Evolutionary conservation across 192 early-diverging fungal species (phyloP), one percentile per base, ranked within the genome.

Genomic region (Entophlyctis helioformis): DNA sequence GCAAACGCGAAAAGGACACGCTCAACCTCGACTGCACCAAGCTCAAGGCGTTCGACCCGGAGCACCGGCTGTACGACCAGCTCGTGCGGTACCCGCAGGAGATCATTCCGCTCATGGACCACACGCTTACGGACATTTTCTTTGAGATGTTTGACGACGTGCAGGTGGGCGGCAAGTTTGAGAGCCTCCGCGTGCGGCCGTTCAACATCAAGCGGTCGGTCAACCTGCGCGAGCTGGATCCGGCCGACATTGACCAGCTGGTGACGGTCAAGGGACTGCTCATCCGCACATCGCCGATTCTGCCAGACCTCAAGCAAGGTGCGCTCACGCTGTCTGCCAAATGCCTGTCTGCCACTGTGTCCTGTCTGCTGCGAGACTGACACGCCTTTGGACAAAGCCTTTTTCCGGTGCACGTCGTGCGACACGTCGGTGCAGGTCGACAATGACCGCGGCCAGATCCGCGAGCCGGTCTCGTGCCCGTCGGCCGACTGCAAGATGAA

Each of bases 161-260:
- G 6, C 77, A 76, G 39, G 51, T 83, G 25, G 26, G 21, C 28
- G 36, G n/a, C 22, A 36, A 36, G 13, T 19, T 33, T 7, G n/a
- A n/a, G n/a, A n/a, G n/a, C n/a, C 19, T 27, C 6, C 56, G 75
- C 71, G 69, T 91, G 33, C 81, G 95, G 23, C 93, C 93, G 11
- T 96, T 86, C 59, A 92, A 96, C 52, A 56, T 96, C 56, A 60
- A 48, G 39, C 52, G 38, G 20, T 62, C 71, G n/a, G 70, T 84
- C 24, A 98, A 96, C 59, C 83, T 96, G 73, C 81, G 95, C 43
- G 85, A 94, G 26, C 74, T 98, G 25, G 86, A 96, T 44, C 95
- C 95, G n/a, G 64, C 69, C 13, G 94, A 98, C 60, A 88, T 98
- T 33, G 95, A 98, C 73, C 90, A 94, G 50, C 70, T 98, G 19